A percentile compares a stretch with the other conserved stretches of the same genome.
These are phyloP conservation scores for Papilionanthe hybrid DNA, from an alignment of 116 monocot species.

Conservation along the genomic window DNA sequence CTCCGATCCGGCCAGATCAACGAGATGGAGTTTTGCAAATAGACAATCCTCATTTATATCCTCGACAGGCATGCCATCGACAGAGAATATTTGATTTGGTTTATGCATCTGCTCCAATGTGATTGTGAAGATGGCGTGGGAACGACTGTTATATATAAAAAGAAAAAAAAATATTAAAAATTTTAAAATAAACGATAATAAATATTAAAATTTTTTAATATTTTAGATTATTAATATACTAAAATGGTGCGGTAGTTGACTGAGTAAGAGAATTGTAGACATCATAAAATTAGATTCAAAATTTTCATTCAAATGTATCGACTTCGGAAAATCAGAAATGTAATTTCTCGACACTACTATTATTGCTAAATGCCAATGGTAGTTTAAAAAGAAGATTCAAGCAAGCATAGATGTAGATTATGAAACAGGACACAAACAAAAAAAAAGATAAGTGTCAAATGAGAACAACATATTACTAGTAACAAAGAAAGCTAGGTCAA, in stretches of 20 bases:
- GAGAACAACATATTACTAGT: not conserved
- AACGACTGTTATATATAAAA: conserved; percentile 60
- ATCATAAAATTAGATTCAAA: not conserved
- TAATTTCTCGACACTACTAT: no score
- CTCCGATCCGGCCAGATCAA: conserved; percentile 99
- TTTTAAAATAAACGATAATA: conserved; percentile 6
- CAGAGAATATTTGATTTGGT: conserved; percentile 39
- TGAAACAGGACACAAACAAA: not conserved
- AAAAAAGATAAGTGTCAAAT: not conserved
- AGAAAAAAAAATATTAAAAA: conserved; percentile 4
- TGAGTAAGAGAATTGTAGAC: not conserved
- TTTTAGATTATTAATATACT: not conserved
- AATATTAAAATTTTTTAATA: not conserved
- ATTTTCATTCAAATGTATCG: not conserved
- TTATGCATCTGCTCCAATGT: conserved; percentile 96
- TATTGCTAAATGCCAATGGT: not conserved
- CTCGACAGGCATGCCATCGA: conserved; percentile 56
- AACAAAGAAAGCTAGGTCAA: not conserved
- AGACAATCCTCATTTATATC: conserved; percentile 83
- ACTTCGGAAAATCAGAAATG: not conserved
- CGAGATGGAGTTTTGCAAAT: conserved; percentile 94
- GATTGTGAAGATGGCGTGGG: conserved; percentile 99
- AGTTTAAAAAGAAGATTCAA: not conserved
- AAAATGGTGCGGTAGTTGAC: not conserved
- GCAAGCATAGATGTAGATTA: not conserved